Evolutionary conservation across 768 basidiomycete species (phyloP).

Genomic region (Hortiboletus flavorubellus): DNA sequence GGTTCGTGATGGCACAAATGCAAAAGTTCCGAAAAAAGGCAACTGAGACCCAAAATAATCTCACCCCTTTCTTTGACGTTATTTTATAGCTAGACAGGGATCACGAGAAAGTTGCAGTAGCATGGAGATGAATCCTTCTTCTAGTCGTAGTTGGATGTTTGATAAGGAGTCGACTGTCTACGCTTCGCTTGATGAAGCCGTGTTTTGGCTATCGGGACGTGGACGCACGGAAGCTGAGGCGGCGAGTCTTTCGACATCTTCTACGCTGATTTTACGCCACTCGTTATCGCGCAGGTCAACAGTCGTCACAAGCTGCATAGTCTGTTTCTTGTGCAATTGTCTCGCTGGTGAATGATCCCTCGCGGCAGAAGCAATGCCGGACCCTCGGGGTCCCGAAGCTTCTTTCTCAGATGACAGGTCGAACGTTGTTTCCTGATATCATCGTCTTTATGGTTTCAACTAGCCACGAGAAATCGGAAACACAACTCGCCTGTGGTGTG

Average conservation of each 20-base stretch:
- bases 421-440: not conserved
- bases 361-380: not conserved
- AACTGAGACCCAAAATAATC: not conserved
- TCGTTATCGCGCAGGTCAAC: not conserved
- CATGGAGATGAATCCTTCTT: not conserved
- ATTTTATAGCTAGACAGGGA: not conserved
- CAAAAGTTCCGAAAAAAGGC: not conserved
- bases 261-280: slow-evolving; percentile 2
- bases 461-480: not conserved
- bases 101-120: not conserved
- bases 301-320: not conserved
- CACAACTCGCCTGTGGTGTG: slow-evolving; percentile 9
- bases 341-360: not conserved
- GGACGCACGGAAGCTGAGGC: slow-evolving; percentile 7
- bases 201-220: not conserved
- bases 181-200: not conserved
- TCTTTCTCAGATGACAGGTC: not conserved
- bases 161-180: not conserved
- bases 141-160: not conserved
- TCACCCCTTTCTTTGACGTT: not conserved
- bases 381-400: not conserved
- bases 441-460: not conserved
- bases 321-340: not conserved
- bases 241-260: slow-evolving; percentile 16
- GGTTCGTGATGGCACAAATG: not conserved